Percentiles rank a stretch among this genome's conserved stretches.
phyloP scores from a whole-genome alignment of 1,139 yeast species.

The Oligophagozyma castellii region DNA sequence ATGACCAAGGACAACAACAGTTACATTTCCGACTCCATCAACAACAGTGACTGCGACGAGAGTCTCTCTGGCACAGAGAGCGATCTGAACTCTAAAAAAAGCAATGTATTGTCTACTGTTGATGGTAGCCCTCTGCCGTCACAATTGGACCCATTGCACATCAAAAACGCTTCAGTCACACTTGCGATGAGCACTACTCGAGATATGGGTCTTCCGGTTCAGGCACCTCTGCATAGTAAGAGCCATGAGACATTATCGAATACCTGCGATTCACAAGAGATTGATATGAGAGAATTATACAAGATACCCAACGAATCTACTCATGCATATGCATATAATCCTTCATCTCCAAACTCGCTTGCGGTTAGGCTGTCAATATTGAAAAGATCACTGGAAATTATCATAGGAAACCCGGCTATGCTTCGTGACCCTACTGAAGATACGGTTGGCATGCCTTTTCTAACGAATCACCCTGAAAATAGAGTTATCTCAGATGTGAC shows the following conservation, averaged over 20 bases:
- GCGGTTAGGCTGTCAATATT: conserved; percentile 63
- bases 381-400: conserved; percentile 57
- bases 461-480: conserved; percentile 2
- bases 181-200: no score
- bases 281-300: conserved; percentile 1
- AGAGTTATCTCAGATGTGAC: not conserved
- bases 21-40: conserved; percentile 1
- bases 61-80: conserved; percentile 1
- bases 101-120: not conserved
- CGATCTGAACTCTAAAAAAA: not conserved
- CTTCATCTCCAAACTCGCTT: conserved; percentile 63
- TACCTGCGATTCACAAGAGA: not conserved
- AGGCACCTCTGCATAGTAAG: not conserved
- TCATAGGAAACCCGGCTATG: conserved; percentile 17
- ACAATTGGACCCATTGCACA: not conserved
- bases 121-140: not conserved
- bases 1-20: not conserved
- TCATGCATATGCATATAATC: conserved; percentile 75
- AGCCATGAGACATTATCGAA: not conserved
- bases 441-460: conserved; percentile 5
- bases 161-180: no score
- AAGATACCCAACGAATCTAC: conserved; percentile 58
- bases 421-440: conserved; percentile 8
- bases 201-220: no score
- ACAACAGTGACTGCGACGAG: not conserved